phyloP scores from a whole-genome alignment of 306 rosid species.

The Pyrus communis region DNA sequence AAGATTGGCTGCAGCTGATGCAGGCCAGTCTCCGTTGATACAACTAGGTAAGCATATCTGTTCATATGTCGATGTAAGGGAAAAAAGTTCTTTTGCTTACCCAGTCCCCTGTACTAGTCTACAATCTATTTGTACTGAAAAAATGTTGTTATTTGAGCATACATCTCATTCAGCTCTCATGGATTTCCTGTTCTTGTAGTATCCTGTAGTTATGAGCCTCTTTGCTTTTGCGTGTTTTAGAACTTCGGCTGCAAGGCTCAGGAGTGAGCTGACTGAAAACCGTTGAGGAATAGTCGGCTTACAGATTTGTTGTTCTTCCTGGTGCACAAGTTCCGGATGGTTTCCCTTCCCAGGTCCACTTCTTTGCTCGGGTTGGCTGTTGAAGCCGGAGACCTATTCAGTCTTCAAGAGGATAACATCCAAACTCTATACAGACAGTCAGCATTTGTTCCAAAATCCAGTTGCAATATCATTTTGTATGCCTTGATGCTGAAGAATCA shows the following conservation, averaged over 20 bases:
- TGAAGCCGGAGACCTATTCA: background rate
- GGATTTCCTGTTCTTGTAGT: background rate
- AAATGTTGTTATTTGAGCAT: background rate
- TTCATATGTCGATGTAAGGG: background rate
- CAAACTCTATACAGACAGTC: background rate
- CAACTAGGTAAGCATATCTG: background rate
- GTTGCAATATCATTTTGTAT: background rate
- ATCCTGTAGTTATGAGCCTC: background rate
- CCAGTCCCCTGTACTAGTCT: background rate
- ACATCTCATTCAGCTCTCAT: background rate
- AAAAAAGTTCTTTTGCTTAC: background rate
- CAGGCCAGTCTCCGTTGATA: background rate
- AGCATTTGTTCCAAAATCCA: background rate
- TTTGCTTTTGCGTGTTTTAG: background rate
- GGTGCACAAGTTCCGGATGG: background rate
- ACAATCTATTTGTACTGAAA: background rate
- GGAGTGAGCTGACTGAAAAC: background rate
- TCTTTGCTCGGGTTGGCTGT: slow-evolving; percentile 2
- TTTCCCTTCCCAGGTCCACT: background rate
- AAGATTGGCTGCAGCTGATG: background rate
- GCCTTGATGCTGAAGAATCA: background rate
- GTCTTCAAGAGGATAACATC: background rate
- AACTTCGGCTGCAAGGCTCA: background rate
- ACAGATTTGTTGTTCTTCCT: background rate
- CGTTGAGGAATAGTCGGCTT: background rate